These are phyloP conservation scores for Mucor irregularis DNA, from an alignment of 371 early-diverging fungal species.

Conservation along the genomic window DNA sequence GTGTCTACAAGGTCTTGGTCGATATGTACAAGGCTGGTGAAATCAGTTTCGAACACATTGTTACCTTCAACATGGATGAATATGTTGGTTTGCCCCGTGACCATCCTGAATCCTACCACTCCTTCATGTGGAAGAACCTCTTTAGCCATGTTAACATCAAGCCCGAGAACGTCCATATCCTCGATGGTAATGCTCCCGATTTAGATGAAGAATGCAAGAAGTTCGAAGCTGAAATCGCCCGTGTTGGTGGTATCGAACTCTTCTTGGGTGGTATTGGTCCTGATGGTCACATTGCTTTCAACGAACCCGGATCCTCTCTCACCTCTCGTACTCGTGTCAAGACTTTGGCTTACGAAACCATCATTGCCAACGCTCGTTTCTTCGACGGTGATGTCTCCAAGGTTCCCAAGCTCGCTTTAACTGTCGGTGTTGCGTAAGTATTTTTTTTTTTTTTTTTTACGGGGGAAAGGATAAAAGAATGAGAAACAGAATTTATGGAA, in stretches of 20 bases:
- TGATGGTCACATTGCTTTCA: conserved; percentile 89
- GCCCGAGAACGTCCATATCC: conserved; percentile 79
- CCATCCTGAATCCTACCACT: conserved; percentile 84
- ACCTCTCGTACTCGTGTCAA: conserved; percentile 83
- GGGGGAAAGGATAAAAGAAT: background rate
- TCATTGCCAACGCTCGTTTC: conserved; percentile 85
- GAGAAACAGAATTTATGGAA: background rate
- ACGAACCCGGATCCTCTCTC: conserved; percentile 87
- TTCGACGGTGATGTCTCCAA: conserved; percentile 83
- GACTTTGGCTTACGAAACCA: conserved; percentile 88
- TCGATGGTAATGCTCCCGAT: conserved; percentile 81
- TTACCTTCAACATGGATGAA: conserved; percentile 68
- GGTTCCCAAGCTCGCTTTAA: conserved; percentile 85
- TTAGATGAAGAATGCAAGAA: conserved; percentile 76
- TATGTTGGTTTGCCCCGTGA: conserved; percentile 65
- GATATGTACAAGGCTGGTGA: conserved; percentile 55
- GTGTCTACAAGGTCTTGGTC: conserved; percentile 63
- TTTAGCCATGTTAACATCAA: conserved; percentile 82
- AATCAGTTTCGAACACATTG: conserved; percentile 60
- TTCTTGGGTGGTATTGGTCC: conserved; percentile 67
- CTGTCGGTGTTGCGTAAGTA: conserved; percentile 79
- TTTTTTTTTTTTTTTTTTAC: background rate
- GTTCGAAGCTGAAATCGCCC: conserved; percentile 75
- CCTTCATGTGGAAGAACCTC: conserved; percentile 85
- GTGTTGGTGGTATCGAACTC: conserved; percentile 60